Conservation (phyloP, 768 basidiomycete species). For the Tulasnella sp. region DNA sequence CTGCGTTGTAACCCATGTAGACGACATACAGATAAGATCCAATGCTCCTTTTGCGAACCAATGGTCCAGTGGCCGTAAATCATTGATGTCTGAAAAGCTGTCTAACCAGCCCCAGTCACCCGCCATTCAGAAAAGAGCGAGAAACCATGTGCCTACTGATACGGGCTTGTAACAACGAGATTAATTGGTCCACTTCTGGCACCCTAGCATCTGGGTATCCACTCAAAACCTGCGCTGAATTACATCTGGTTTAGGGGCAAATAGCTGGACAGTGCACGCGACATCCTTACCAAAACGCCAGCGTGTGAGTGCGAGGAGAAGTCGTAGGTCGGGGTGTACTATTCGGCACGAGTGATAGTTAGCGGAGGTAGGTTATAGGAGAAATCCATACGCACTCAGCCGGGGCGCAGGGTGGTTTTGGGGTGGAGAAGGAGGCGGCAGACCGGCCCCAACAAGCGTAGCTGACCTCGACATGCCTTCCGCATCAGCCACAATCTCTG, state of each 20-base stretch:
- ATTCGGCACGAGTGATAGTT: neutral
- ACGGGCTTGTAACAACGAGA: neutral
- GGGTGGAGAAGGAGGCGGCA: neutral
- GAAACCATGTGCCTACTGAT: neutral
- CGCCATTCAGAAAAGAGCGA: neutral
- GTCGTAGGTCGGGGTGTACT: slow-evolving; percentile 6
- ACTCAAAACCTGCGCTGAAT: slow-evolving; percentile 9
- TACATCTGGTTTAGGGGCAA: neutral
- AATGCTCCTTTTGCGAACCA: slow-evolving; percentile 8
- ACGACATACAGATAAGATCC: slow-evolving; percentile 4
- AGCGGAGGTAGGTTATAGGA: neutral
- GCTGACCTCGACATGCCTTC: too few species aligned
- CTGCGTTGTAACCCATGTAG: neutral
- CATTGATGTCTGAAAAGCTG: neutral
- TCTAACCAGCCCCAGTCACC: neutral
- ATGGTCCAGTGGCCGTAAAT: slow-evolving; percentile 1
- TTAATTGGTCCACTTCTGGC: slow-evolving; percentile 8
- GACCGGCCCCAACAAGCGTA: too few species aligned
- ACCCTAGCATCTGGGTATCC: slow-evolving; percentile 12
- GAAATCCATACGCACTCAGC: neutral
- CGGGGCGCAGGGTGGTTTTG: neutral
- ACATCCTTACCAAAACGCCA: slow-evolving; percentile 11
- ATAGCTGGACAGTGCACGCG: neutral
- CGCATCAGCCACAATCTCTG: too few species aligned
- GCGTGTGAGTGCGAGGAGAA: slow-evolving; percentile 6